These are phyloP conservation scores for Xylaria scruposa DNA, from an alignment of 495 filamentous ascomycete species.

Conservation along the genomic window DNA sequence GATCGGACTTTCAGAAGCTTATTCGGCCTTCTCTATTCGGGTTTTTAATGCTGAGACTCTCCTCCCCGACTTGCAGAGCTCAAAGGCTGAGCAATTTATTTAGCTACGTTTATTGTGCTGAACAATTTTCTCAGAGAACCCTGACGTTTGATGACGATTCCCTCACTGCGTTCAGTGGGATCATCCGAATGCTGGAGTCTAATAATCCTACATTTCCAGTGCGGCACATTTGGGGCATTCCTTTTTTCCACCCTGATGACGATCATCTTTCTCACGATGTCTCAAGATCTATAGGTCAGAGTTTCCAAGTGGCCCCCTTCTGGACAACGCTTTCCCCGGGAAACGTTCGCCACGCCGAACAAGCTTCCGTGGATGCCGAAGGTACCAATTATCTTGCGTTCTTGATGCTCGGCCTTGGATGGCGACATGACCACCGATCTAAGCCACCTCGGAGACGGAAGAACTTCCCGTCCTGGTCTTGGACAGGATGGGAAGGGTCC, in stretches of 20 bases:
- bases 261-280: not conserved
- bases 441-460: constrained; percentile 30
- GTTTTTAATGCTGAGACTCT: not conserved
- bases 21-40: not conserved
- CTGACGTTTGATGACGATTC: constrained; percentile 36
- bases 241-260: constrained; percentile 26
- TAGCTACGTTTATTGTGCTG: constrained; percentile 10
- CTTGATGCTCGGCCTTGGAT: constrained; percentile 18
- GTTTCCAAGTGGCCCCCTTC: not conserved
- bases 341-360: not conserved
- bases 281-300: not conserved
- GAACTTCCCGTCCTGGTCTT: constrained; percentile 38
- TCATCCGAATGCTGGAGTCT: constrained; percentile 26
- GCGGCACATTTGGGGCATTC: constrained; percentile 23
- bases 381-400: constrained; percentile 2
- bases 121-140: constrained; percentile 34
- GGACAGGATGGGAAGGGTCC: constrained; percentile 34
- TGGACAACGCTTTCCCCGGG: not conserved
- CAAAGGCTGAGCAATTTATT: constrained; percentile 1
- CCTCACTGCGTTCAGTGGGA: constrained; percentile 36
- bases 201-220: constrained; percentile 4
- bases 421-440: constrained; percentile 10
- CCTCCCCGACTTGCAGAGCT: not conserved
- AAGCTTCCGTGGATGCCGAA: not conserved
- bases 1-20: not conserved